A percentile compares a stretch with the other conserved stretches of the same genome.
Evolutionary conservation across 176 grass and related monocot genomes (phyloP).

Genomic region (Musa acuminata): DNA sequence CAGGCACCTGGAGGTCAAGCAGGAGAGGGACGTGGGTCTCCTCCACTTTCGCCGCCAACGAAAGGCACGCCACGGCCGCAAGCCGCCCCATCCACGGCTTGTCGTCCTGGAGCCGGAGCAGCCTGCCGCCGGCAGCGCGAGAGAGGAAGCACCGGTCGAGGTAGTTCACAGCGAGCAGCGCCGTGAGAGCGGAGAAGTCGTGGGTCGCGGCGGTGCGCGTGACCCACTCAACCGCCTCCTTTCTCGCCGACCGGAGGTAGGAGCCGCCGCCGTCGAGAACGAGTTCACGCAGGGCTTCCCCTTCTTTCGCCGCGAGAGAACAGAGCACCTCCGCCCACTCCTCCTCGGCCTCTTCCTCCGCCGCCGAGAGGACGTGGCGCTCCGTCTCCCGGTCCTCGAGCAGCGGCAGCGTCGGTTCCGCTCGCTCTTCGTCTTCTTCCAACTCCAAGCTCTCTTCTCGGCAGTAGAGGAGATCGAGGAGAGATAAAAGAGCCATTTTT

Average conservation of each 20-base stretch:
- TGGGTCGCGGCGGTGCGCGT: constrained; percentile 24
- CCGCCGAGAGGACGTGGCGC: background rate
- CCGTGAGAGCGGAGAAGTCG: constrained; percentile 61
- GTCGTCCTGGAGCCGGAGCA: constrained; percentile 35
- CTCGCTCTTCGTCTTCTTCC: background rate
- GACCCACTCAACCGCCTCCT: constrained; percentile 46
- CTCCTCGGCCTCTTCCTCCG: background rate
- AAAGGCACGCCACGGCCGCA: constrained; percentile 59
- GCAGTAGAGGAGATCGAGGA: constrained; percentile 9
- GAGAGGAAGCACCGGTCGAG: constrained; percentile 76
- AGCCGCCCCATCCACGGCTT: constrained; percentile 66
- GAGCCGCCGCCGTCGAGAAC: constrained; percentile 10
- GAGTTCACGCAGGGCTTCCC: background rate
- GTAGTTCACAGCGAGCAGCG: constrained; percentile 48
- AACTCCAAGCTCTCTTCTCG: constrained; percentile 8
- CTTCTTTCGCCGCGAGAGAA: constrained; percentile 27
- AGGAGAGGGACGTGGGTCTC: constrained; percentile 57
- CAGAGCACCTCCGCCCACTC: constrained; percentile 7
- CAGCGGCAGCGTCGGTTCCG: background rate
- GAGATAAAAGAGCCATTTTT: constrained; percentile 10
- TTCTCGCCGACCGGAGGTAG: constrained; percentile 24
- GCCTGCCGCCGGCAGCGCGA: constrained; percentile 7
- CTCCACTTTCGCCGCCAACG: constrained; percentile 77
- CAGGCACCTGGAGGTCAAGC: constrained; percentile 56
- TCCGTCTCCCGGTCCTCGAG: background rate